Evolutionary conservation across 768 basidiomycete species (phyloP).

Genomic region (Psilocybe cubensis): DNA sequence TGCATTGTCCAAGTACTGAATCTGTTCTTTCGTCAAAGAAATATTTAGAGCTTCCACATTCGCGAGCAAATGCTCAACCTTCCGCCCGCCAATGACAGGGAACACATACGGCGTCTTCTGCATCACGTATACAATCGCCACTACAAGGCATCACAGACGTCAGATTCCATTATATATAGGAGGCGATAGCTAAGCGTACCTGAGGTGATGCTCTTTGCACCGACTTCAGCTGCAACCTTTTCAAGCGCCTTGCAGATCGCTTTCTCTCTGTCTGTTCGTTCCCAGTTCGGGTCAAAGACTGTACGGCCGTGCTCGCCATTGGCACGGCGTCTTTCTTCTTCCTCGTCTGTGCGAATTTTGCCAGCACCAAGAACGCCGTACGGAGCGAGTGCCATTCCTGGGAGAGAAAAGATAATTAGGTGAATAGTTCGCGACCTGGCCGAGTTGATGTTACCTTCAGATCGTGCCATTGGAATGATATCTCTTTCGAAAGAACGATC

Average conservation of each 20-base stretch:
- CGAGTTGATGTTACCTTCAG: constrained; percentile 45
- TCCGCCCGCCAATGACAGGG: constrained; percentile 55
- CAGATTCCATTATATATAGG: no score
- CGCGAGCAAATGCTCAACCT: constrained; percentile 51
- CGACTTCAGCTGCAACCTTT: constrained; percentile 53
- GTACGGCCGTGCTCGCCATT: constrained; percentile 43
- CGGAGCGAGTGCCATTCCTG: constrained; percentile 36
- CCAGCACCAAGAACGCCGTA: constrained; percentile 36
- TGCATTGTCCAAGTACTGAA: constrained; percentile 45
- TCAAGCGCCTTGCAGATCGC: constrained; percentile 47
- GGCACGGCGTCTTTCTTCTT: constrained; percentile 28
- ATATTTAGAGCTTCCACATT: constrained; percentile 60
- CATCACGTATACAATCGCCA: constrained; percentile 58
- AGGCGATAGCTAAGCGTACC: background rate
- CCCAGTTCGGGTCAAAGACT: constrained; percentile 37
- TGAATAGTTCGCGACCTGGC: constrained; percentile 37
- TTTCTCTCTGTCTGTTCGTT: constrained; percentile 46
- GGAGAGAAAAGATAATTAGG: constrained; percentile 24
- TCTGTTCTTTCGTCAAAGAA: constrained; percentile 45
- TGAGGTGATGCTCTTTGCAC: constrained; percentile 33
- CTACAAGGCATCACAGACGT: constrained; percentile 21
- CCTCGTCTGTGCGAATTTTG: constrained; percentile 60
- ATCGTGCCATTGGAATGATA: constrained; percentile 50
- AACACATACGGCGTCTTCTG: constrained; percentile 59
- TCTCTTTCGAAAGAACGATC: constrained; percentile 56